These are phyloP conservation scores for Pseudogymnoascus sp. DNA, from an alignment of 2,329 filamentous ascomycete genomes.

Conservation along the genomic window DNA sequence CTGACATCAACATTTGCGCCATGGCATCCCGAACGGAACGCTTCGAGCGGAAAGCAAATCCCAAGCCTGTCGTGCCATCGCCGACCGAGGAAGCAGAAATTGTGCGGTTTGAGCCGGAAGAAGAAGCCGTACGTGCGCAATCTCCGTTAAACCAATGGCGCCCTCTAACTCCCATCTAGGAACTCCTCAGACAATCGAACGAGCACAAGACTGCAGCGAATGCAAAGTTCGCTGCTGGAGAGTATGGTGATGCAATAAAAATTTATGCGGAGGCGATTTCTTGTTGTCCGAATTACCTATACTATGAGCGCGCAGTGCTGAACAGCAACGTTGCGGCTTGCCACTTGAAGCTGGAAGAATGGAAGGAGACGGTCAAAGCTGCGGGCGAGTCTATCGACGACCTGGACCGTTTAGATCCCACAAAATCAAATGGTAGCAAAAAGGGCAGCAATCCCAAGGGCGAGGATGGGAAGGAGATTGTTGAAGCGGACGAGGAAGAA, in stretches of 20 bases:
- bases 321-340: conserved; percentile 86
- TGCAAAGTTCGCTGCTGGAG: conserved; percentile 61
- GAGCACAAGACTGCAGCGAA: conserved; percentile 70
- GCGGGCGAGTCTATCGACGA: conserved; percentile 66
- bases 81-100: conserved; percentile 21
- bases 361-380: conserved; percentile 70
- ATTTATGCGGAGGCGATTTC: conserved; percentile 75
- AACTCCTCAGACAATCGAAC: conserved; percentile 63
- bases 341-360: conserved; percentile 74
- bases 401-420: conserved; percentile 51
- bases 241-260: conserved; percentile 69
- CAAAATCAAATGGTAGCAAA: conserved; percentile 15
- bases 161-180: conserved; percentile 32
- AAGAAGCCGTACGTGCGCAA: conserved; percentile 32
- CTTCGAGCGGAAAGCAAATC: conserved; percentile 24
- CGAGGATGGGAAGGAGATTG: conserved; percentile 19
- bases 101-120: conserved; percentile 32
- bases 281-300: conserved; percentile 72
- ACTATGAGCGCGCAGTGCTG: conserved; percentile 81
- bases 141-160: background rate
- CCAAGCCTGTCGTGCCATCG: conserved; percentile 9
- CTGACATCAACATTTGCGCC: conserved; percentile 8
- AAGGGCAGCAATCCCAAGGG: conserved; percentile 25
- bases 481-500: conserved; percentile 34
- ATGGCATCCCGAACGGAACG: conserved; percentile 27